Conservation (phyloP, 2,329 filamentous ascomycete genomes). For the Cryphonectria naterciae region DNA sequence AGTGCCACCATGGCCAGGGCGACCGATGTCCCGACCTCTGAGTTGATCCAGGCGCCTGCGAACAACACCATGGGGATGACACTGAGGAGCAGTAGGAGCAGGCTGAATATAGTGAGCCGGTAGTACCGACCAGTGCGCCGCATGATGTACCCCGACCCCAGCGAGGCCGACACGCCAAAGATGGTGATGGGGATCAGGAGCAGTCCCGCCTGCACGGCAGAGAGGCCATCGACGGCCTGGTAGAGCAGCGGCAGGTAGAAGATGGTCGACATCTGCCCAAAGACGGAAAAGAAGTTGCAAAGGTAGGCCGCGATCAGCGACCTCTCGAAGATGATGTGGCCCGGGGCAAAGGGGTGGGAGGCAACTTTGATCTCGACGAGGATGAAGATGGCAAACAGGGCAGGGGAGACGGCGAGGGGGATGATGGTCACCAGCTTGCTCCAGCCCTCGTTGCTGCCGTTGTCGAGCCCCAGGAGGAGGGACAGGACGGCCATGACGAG, state of each 20-base stretch:
- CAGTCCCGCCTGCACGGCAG: slow-evolving; percentile 66
- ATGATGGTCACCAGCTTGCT: slow-evolving; percentile 58
- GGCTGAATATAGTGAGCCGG: slow-evolving; percentile 64
- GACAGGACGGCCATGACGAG: slow-evolving; percentile 42
- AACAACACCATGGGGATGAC: slow-evolving; percentile 60
- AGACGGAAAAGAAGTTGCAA: slow-evolving; percentile 73
- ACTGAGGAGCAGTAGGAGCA: slow-evolving; percentile 57
- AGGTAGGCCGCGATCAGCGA: slow-evolving; percentile 69
- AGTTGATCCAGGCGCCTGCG: slow-evolving; percentile 56
- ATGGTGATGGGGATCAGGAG: slow-evolving; percentile 70
- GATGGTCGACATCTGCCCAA: slow-evolving; percentile 57
- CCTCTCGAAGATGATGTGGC: slow-evolving; percentile 71
- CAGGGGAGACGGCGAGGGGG: slow-evolving; percentile 57
- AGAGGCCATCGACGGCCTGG: slow-evolving; percentile 70
- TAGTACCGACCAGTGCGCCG: slow-evolving; percentile 73
- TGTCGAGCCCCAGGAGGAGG: slow-evolving; percentile 71
- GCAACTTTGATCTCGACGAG: slow-evolving; percentile 71
- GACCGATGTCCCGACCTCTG: slow-evolving; percentile 55
- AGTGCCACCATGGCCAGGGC: slow-evolving; percentile 57
- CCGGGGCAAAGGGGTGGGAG: slow-evolving; percentile 73
- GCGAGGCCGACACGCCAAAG: slow-evolving; percentile 62
- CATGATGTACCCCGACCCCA: slow-evolving; percentile 70
- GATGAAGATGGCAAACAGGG: slow-evolving; percentile 69
- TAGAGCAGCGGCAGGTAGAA: slow-evolving; percentile 82
- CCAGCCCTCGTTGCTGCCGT: slow-evolving; percentile 75